Evolutionary conservation across 164 flowering plant genomes (phyloP), one percentile per base, ranked within the genome.

Genomic region (Buxus sempervirens): DNA sequence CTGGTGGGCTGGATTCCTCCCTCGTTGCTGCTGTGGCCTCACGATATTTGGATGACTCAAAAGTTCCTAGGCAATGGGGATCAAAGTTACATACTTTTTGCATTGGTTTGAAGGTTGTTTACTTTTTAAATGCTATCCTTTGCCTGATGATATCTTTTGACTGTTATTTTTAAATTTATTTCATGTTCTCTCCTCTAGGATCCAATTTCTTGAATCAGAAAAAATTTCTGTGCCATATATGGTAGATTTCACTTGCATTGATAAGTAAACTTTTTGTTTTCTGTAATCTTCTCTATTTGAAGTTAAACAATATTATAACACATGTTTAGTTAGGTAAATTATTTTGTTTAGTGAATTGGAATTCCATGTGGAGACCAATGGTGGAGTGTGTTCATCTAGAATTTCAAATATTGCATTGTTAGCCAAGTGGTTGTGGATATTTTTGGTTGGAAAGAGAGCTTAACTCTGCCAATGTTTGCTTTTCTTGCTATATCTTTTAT

Each of bases 1-100:
- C 97, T 70, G 98, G 98, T 74, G 98, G 98, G 57, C 82, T 94
- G 65, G 98, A 94, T 75, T 94, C 98, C 54, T 94, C 97, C 45
- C 95, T 94, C 73, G 98, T 94, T 77, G 98, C 98, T 78, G 83
- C 98, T 69, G 95, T 94, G 65, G 95, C 97, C 63, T 81, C 86
- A 18, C 97, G 98, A 48, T 68, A 90, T 67, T 66, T 94, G 84
- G 83, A 78, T 27, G 84, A 82, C 57, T 75, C 87, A 49, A 82
- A 87, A 79, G 87, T 80, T 76, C 86, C 90, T 69, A 74, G 79
- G 32, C 96, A 90, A 67, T 94, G 98, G 98, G 98, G 98, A 21
- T 83, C 95, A 41, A 86, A 90, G 74, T 77, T 94, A 55, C 98
- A 91, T 76, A 87, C 95, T 24, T 94, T 94, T 69, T 94, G 98